Base-by-base conservation (phyloP, 108 stramenopile species). In the Fistulifera solaris region DNA sequence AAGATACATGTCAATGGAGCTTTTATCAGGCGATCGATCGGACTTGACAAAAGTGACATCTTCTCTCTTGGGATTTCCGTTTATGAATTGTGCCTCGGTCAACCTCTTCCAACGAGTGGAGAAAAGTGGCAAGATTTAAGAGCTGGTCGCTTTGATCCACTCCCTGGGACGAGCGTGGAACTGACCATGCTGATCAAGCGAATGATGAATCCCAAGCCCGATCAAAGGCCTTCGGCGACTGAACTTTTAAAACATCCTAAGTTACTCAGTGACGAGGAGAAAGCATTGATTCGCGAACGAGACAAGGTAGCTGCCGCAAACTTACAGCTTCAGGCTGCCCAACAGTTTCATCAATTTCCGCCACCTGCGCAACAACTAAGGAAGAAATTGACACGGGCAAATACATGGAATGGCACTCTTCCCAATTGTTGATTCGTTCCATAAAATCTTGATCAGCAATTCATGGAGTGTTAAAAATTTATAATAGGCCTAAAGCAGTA, bases 41-140 rank as follows among this genome's bases (percentile, higher is more conserved):
- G 87, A 94, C 71, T 68, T 96, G 66, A 94, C 85, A 7, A 94
- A 71, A 84, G 86, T 49, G 94, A 96, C 45, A 93, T 96, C 19
- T 96, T 94, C 54, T 96, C 95, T 8, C 70, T 96, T 27, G 95
- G 95, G 1, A 79, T 77, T 24, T 88, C 93, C 4, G 41, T 95
- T 42, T 95, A 89, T 53, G 94, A 94, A 67, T 62, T 96, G 0
- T 85, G 90, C 58, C 68, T 83, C 13, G 87, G 89, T 6, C 56
- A 64, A 19, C 53, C 66, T 0, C 73, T 96, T 18, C 94, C 94
- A 7, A 67, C 69, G 21, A 80, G 90, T 56, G 95, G 95, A 31
- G 74, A 74, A 40, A 90, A 94, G 64, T 96, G 95, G 95, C 95
- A 94, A 61, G 64, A 80, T 40, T 67, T 96, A 18, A 79, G 95